Conservation (phyloP, 2,329 filamentous ascomycete genomes). For the Fusarium nelsonii region DNA sequence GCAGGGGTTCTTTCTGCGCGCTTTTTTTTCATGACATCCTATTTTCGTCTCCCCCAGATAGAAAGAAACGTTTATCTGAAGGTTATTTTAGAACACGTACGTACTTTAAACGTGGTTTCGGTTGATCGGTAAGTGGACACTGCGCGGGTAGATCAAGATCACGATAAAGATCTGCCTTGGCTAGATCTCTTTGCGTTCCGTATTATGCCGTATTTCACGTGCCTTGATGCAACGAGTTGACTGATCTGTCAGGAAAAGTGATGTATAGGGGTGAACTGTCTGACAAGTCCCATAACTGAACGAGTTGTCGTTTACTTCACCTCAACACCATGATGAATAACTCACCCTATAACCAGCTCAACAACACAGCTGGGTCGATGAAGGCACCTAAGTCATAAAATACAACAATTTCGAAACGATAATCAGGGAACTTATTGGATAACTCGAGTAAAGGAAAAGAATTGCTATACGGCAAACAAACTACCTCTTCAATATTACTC, state of each 20-base stretch:
- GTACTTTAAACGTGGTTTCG: slow-evolving; percentile 25
- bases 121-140: slow-evolving; percentile 43
- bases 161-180: slow-evolving; percentile 34
- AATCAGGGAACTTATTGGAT: not conserved
- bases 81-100: slow-evolving; percentile 17
- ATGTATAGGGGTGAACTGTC: not conserved
- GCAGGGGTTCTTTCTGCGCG: slow-evolving; percentile 32
- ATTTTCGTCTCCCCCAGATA: slow-evolving; percentile 22
- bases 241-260: slow-evolving; percentile 8
- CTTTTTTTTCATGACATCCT: slow-evolving; percentile 22
- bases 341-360: slow-evolving; percentile 1
- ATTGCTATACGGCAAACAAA: slow-evolving; percentile 28
- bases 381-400: not conserved
- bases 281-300: not conserved
- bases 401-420: not conserved
- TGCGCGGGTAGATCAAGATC: slow-evolving; percentile 37
- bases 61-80: slow-evolving; percentile 11
- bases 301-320: not conserved
- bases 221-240: slow-evolving; percentile 7
- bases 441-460: slow-evolving; percentile 8
- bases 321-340: not conserved
- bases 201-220: slow-evolving; percentile 26
- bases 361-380: not conserved
- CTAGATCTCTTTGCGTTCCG: slow-evolving; percentile 28
- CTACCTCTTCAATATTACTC: slow-evolving; percentile 35